phyloP scores from a whole-genome alignment of 2,329 filamentous ascomycete genomes.

The Aspergillus luchuensis region DNA sequence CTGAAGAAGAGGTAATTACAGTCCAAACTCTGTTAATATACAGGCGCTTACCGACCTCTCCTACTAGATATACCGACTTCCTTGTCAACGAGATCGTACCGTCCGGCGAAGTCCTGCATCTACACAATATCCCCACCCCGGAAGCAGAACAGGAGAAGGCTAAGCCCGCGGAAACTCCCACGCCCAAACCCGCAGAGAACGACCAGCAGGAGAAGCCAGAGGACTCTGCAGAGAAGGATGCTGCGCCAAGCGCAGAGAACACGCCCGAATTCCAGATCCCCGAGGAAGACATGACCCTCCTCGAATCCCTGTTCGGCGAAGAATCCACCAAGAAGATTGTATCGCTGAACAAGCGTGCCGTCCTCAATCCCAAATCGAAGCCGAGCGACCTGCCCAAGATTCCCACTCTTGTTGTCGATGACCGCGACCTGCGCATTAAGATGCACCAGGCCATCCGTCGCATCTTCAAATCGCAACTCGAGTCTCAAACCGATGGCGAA shows the following conservation, averaged over 20 bases:
- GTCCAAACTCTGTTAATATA: not conserved
- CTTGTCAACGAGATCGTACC: conserved; percentile 84
- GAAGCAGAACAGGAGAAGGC: conserved; percentile 15
- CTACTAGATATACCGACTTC: conserved; percentile 78
- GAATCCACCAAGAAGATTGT: conserved; percentile 55
- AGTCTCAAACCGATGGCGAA: conserved; percentile 73
- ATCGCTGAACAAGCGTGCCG: conserved; percentile 57
- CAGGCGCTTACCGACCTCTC: conserved; percentile 4
- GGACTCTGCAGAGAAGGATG: conserved; percentile 13
- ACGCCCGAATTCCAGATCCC: conserved; percentile 38
- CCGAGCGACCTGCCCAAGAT: conserved; percentile 58
- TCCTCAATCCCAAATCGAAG: conserved; percentile 57
- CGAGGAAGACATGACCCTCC: conserved; percentile 47
- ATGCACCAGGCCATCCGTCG: conserved; percentile 71
- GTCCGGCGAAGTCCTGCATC: conserved; percentile 73
- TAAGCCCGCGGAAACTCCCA: conserved; percentile 13
- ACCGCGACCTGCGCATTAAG: conserved; percentile 63
- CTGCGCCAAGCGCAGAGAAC: conserved; percentile 17
- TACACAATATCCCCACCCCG: conserved; percentile 54
- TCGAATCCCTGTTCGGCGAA: conserved; percentile 55
- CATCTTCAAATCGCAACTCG: conserved; percentile 75
- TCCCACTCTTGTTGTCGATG: conserved; percentile 56
- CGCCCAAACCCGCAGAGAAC: conserved; percentile 16
- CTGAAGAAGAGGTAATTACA: conserved; percentile 63
- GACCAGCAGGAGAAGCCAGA: conserved; percentile 17